Evolutionary conservation across 2,329 filamentous ascomycete species (phyloP).

Genomic region (Berkeleyomyces basicola): DNA sequence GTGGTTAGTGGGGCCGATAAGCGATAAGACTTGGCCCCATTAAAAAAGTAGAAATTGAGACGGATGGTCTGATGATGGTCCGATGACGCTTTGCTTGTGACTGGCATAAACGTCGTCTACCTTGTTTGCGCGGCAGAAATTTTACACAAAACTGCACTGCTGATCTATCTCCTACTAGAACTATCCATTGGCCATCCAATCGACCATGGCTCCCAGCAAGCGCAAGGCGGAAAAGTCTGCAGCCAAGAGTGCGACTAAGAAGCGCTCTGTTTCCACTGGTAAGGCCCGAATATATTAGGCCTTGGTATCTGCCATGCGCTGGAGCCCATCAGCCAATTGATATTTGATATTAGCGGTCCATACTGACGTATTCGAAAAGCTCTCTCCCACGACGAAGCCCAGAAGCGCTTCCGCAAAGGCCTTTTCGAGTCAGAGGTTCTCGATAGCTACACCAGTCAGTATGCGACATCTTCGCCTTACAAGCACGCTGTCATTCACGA

Average conservation of each 20-base stretch:
- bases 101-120: slow-evolving; percentile 5
- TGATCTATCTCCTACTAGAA: not conserved
- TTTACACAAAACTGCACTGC: slow-evolving; percentile 1
- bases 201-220: slow-evolving; percentile 31
- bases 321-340: slow-evolving; percentile 5
- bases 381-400: slow-evolving; percentile 21
- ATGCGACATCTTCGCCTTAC: slow-evolving; percentile 55
- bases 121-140: not conserved
- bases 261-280: slow-evolving; percentile 35
- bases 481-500: slow-evolving; percentile 79
- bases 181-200: slow-evolving; percentile 15
- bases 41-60: slow-evolving; percentile 9
- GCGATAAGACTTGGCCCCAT: slow-evolving; percentile 12
- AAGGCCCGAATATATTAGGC: slow-evolving; percentile 15
- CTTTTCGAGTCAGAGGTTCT: slow-evolving; percentile 47
- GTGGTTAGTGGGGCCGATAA: not conserved
- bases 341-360: not conserved
- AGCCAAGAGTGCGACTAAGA: slow-evolving; percentile 30
- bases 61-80: slow-evolving; percentile 11
- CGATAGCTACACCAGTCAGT: slow-evolving; percentile 41
- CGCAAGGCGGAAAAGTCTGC: slow-evolving; percentile 38
- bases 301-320: slow-evolving; percentile 5
- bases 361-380: not conserved
- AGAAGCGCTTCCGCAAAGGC: slow-evolving; percentile 44
- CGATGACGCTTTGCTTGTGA: not conserved